Base-by-base conservation (phyloP, 306 rosid genomes). In the Prunus persica region DNA sequence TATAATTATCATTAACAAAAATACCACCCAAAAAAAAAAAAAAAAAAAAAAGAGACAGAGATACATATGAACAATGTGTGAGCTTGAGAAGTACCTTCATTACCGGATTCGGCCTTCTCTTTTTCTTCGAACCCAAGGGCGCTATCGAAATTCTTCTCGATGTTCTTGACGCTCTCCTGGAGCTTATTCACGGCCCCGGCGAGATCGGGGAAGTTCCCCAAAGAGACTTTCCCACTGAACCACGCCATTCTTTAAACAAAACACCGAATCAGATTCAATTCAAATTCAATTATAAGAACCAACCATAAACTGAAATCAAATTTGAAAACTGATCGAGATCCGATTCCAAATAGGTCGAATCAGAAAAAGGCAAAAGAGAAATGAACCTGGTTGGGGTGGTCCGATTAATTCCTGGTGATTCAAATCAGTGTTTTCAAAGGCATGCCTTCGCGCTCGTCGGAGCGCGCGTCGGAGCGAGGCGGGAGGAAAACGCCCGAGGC, bases 111-210 rank as follows among this genome's bases (percentile, higher is more conserved):
- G 12, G 85, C 71, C 77, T 80, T 82, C 74, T 84, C 87, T 51
- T 80, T 90, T 71, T 87, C 99, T 69, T 96, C 99, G 6, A 89
- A 87, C 8, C 99, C 98, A 14, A 96, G 97, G 74, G 99, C 99
- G 38, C 49, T 83, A 78, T 96, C 99, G 49, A 96, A 96, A 84
- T 96, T 96, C 93, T 89, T 96, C 88, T 96, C 99, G 30, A 96
- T 96, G 82, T 72, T 96, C 89, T 96, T 96, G 25, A 96, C 99
- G 83, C 99, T 96, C 89, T 96, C 99, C 80, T 96, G 99, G 72
- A 96, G 89, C 91, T 96, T 96, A 80, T 96, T 96, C 28, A 96
- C 99, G 9, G 98, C 98, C 49, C 99, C 99, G 58, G 99, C 91
- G 80, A 96, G 85, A 89, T 96, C 99, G 49, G 97, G 89, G 83